These are phyloP conservation scores for Suillus subaureus DNA, from an alignment of 768 basidiomycete species.

Conservation along the genomic window DNA sequence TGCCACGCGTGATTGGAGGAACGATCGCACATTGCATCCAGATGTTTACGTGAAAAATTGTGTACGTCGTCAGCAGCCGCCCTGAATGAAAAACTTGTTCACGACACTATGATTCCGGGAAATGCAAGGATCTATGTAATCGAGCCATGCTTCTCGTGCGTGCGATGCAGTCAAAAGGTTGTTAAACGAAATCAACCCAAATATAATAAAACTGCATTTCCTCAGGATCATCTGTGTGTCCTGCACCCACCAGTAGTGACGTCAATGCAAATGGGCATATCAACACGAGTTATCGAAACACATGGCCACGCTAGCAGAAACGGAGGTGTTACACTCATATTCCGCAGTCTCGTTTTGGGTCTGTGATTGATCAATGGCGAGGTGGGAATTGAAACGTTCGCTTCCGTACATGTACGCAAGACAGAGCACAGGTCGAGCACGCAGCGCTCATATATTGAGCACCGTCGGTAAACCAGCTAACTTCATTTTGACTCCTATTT, in stretches of 20 bases:
- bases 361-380: background rate
- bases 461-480: conserved; percentile 58
- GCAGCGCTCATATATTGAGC: conserved; percentile 25
- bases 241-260: background rate
- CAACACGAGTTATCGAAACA: background rate
- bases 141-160: background rate
- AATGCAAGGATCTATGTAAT: background rate
- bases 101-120: background rate
- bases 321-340: background rate
- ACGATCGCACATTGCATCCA: background rate
- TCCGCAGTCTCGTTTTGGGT: background rate
- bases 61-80: background rate
- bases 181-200: background rate
- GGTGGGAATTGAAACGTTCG: background rate
- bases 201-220: background rate
- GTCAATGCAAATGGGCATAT: background rate
- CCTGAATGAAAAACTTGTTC: background rate
- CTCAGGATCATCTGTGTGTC: background rate
- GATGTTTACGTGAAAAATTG: background rate
- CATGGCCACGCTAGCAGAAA: background rate
- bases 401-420: background rate
- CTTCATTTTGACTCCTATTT: conserved; percentile 85
- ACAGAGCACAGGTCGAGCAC: background rate
- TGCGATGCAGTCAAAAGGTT: background rate
- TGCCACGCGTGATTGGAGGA: background rate